Percentiles rank a stretch among this genome's conserved stretches.
These are phyloP conservation scores for Ballota nigra DNA, from an alignment of 257 asterid species.

Conservation along the genomic window DNA sequence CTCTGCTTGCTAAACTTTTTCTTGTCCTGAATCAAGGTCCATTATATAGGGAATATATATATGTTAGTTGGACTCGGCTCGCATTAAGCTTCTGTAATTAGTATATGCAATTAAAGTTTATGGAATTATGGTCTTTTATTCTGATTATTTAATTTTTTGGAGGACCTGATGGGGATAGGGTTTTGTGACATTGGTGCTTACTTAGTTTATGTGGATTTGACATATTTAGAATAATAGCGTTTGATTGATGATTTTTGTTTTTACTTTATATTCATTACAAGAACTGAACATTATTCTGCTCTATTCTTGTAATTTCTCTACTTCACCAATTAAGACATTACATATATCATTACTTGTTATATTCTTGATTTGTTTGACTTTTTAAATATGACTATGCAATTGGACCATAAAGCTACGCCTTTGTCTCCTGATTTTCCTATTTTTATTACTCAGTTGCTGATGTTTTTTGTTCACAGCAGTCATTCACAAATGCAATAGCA, in stretches of 20 bases:
- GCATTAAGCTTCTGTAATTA: background rate
- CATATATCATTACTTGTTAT: background rate
- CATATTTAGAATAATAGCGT: background rate
- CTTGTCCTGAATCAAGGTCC: slow-evolving; percentile 5
- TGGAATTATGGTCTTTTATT: background rate
- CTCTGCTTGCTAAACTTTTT: background rate
- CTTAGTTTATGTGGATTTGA: background rate
- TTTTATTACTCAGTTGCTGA: slow-evolving; percentile 13
- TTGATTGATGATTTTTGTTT: background rate
- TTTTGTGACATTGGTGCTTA: background rate
- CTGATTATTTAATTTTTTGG: background rate
- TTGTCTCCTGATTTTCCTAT: no score
- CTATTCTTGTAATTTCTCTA: background rate
- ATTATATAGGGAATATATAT: background rate
- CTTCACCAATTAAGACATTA: background rate
- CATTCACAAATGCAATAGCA: slow-evolving; percentile 64
- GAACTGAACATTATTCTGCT: background rate
- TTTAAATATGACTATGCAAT: background rate
- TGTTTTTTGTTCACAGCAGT: slow-evolving; percentile 42
- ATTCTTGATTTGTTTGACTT: background rate
- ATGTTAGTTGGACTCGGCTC: background rate
- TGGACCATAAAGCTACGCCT: background rate
- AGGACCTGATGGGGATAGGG: background rate
- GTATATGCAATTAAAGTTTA: background rate
- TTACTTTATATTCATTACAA: background rate